Conservation (phyloP, 768 basidiomycete species). For the Tremella fuciformis region DNA sequence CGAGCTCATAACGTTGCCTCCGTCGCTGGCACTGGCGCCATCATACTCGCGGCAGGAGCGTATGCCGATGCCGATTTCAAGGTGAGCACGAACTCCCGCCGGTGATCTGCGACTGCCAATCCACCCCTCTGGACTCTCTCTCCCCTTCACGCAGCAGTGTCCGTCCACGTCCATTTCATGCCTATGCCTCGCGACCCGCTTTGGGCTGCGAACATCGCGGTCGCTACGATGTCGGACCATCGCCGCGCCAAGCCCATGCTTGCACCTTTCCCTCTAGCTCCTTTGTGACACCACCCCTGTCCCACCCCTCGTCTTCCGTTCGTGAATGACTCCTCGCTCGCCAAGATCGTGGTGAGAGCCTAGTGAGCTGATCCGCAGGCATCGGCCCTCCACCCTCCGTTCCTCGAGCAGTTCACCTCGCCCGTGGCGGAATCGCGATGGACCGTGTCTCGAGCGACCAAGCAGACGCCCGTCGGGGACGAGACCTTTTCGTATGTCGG, state of each 20-base stretch:
- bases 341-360: too few species aligned
- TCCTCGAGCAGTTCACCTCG: constrained; percentile 93
- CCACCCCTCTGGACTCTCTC: not conserved
- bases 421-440: constrained; percentile 81
- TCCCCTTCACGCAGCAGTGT: too few species aligned
- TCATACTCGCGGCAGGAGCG: constrained; percentile 32
- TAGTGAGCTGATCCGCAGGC: constrained; percentile 55
- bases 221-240: not conserved
- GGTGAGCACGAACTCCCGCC: constrained; percentile 21
- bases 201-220: too few species aligned
- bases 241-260: not conserved
- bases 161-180: not conserved
- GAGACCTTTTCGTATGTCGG: constrained; percentile 98
- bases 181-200: too few species aligned
- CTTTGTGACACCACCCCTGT: not conserved
- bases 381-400: constrained; percentile 76
- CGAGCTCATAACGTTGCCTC: constrained; percentile 35
- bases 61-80: constrained; percentile 37
- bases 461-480: constrained; percentile 91
- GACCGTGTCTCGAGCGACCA: constrained; percentile 95
- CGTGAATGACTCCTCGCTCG: not conserved
- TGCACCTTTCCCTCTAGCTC: not conserved
- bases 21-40: constrained; percentile 38
- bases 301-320: not conserved
- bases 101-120: not conserved